phyloP scores from a whole-genome alignment of 140 eudicot genomes.

The Cichorium intybus region DNA sequence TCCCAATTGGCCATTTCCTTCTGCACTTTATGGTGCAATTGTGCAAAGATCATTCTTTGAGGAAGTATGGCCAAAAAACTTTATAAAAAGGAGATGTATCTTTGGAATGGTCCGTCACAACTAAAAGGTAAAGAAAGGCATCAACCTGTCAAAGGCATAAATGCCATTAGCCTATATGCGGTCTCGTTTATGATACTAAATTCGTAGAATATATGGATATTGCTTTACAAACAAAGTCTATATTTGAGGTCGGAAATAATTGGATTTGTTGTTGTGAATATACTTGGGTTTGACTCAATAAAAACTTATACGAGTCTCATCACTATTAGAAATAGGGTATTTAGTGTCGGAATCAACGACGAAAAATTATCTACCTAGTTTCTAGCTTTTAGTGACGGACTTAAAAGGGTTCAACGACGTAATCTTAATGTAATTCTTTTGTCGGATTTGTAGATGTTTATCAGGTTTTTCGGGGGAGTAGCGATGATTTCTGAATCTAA shows the following conservation, averaged over 20 bases:
- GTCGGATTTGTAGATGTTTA: too few relatives aligned
- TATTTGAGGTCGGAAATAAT: background rate
- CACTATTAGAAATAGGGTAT: too few relatives aligned
- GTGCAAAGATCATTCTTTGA: background rate
- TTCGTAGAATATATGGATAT: background rate
- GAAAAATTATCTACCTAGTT: too few relatives aligned
- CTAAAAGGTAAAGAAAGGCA: conserved; percentile 8
- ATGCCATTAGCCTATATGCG: conserved; percentile 2
- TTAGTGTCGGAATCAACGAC: too few relatives aligned
- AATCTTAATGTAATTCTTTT: too few relatives aligned
- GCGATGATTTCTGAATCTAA: too few relatives aligned
- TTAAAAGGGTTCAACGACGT: too few relatives aligned
- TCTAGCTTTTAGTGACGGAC: too few relatives aligned
- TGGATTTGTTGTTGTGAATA: background rate
- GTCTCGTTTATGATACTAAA: background rate
- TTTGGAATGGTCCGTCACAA: conserved; percentile 22
- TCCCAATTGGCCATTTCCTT: conserved; percentile 7
- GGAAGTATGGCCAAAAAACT: conserved; percentile 15
- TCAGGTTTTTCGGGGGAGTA: too few relatives aligned
- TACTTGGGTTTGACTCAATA: background rate
- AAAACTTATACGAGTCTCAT: background rate
- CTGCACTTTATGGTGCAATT: conserved; percentile 8
- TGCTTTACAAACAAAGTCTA: background rate
- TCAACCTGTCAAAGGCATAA: conserved; percentile 15
- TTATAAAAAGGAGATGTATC: conserved; percentile 9